These are phyloP conservation scores for Rhizopus stolonifer DNA, from an alignment of 371 early-diverging fungal genomes.

Conservation along the genomic window DNA sequence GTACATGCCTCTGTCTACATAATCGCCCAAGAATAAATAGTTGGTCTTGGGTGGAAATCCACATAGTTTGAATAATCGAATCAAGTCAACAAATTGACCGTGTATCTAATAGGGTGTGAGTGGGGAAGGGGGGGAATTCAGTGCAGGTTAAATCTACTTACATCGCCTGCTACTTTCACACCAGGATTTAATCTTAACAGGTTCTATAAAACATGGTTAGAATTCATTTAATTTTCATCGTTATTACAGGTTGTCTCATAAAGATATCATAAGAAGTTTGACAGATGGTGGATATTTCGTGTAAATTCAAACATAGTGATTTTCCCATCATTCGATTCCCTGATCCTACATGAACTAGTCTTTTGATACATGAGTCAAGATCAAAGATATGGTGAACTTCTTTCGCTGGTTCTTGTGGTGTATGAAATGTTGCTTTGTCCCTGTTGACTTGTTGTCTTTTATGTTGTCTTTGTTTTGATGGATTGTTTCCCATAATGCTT, in stretches of 20 bases:
- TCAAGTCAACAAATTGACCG: slow-evolving; percentile 93
- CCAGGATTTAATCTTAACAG: slow-evolving; percentile 93
- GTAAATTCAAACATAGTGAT: slow-evolving; percentile 66
- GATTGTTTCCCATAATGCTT: background rate
- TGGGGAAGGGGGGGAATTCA: no score
- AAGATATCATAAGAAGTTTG: slow-evolving; percentile 83
- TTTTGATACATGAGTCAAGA: slow-evolving; percentile 82
- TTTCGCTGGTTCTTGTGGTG: no score
- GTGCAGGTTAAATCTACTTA: slow-evolving; percentile 10
- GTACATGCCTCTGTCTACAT: slow-evolving; percentile 97
- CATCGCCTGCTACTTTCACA: slow-evolving; percentile 94
- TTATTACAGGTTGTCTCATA: slow-evolving; percentile 83
- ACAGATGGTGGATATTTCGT: slow-evolving; percentile 88
- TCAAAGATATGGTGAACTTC: no score
- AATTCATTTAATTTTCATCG: background rate
- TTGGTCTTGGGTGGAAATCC: slow-evolving; percentile 86
- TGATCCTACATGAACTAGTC: slow-evolving; percentile 71
- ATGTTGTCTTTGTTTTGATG: background rate
- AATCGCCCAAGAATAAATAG: slow-evolving; percentile 95
- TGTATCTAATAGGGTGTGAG: no score
- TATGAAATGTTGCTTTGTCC: background rate
- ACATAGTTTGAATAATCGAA: slow-evolving; percentile 86
- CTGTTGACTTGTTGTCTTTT: background rate
- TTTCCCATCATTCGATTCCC: slow-evolving; percentile 64
- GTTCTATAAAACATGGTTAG: slow-evolving; percentile 29